Conservation (phyloP, 2,329 filamentous ascomycete species). For the Penicillium sp. region DNA sequence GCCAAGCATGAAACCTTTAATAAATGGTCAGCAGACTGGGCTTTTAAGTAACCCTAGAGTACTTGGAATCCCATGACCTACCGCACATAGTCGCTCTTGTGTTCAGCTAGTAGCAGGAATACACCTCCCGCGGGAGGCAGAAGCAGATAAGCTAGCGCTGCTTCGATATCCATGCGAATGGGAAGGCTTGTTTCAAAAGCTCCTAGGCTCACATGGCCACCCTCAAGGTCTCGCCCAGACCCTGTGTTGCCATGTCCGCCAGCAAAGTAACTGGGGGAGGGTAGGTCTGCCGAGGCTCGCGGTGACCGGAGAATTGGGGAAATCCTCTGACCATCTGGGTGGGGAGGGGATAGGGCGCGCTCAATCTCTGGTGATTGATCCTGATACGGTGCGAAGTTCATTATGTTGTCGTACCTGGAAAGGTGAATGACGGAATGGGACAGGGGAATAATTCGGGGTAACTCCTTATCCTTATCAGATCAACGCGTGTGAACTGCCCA, state of each 20-base stretch:
- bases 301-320: slow-evolving; percentile 55
- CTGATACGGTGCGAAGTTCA: slow-evolving; percentile 98
- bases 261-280: slow-evolving; percentile 42
- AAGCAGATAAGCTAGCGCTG: slow-evolving; percentile 80
- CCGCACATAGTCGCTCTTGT: slow-evolving; percentile 96
- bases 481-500: slow-evolving; percentile 1
- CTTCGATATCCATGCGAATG: slow-evolving; percentile 83
- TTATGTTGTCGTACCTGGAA: slow-evolving; percentile 39
- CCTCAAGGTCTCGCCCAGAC: slow-evolving; percentile 42
- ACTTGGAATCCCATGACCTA: slow-evolving; percentile 39
- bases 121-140: slow-evolving; percentile 84
- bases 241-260: slow-evolving; percentile 42
- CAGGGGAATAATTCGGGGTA: slow-evolving; percentile 6
- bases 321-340: slow-evolving; percentile 48
- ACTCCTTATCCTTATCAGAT: slow-evolving; percentile 14
- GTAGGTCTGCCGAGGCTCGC: slow-evolving; percentile 47
- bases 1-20: slow-evolving; percentile 89
- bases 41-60: not conserved
- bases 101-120: slow-evolving; percentile 77
- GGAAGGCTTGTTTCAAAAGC: slow-evolving; percentile 87
- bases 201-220: slow-evolving; percentile 65
- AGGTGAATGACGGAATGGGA: not conserved
- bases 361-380: slow-evolving; percentile 82
- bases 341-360: slow-evolving; percentile 73
- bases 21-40: not conserved